Conservation (phyloP, 2,329 filamentous ascomycete species). For the Dactylonectria estremocensis region DNA sequence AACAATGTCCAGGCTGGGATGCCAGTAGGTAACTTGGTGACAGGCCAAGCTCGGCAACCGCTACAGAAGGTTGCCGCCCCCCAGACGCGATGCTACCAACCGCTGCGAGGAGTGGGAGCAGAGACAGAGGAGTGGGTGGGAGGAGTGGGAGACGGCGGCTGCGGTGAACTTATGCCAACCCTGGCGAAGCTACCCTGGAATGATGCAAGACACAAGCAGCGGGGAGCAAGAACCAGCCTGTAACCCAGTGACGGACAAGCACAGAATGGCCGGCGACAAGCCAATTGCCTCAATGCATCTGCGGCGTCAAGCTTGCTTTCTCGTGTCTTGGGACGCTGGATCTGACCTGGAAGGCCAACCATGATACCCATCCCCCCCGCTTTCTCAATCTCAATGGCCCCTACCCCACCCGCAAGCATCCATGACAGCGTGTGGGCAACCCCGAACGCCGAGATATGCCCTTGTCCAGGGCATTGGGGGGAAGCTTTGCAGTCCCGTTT, state of each 20-base stretch:
- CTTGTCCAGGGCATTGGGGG: conserved; percentile 5
- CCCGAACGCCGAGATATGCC: conserved; percentile 52
- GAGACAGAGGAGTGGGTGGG: too few relatives aligned
- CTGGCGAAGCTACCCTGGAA: too few relatives aligned
- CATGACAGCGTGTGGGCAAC: conserved; percentile 19
- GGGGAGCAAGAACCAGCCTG: too few relatives aligned
- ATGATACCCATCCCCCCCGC: neutral
- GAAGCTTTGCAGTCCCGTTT: conserved; percentile 20
- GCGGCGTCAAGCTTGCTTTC: neutral
- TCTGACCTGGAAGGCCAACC: neutral
- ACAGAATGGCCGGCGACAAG: too few relatives aligned
- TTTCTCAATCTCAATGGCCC: neutral
- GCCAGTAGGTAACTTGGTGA: neutral
- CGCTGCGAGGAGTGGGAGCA: neutral
- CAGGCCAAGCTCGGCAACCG: neutral
- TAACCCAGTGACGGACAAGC: too few relatives aligned
- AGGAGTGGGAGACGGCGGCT: too few relatives aligned
- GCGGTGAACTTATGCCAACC: too few relatives aligned
- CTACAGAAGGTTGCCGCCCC: conserved; percentile 1
- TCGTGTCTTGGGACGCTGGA: neutral
- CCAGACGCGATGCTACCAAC: neutral
- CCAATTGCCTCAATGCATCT: too few relatives aligned
- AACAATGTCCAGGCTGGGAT: neutral
- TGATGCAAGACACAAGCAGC: too few relatives aligned
- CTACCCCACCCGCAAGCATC: neutral